Evolutionary conservation across 1,284 basidiomycete genomes (phyloP), one percentile per base, ranked within the genome.

Genomic region (Golubevia pallescens): DNA sequence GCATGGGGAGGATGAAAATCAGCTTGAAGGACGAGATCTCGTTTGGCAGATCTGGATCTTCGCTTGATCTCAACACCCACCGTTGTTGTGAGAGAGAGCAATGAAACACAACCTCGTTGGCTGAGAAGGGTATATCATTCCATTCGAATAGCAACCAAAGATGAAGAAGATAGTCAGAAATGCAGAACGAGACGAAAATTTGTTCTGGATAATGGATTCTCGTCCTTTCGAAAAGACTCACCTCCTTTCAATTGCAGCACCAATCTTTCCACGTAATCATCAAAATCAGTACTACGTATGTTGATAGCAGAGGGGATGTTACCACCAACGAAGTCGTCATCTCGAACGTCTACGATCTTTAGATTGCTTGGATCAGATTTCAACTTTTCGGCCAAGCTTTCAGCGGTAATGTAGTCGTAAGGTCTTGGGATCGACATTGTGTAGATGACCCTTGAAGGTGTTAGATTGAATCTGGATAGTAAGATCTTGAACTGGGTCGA

Each of bases 311-410:
- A 70, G 3, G 71, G 65, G 56, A 84, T 83, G 68, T 83, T 74
- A 8, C 82, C 82, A 23, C 82, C 82, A 48, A 73, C 80, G 28
- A 80, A 84, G 57, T 84, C 82, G 65, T 83, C 82, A 61, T 84
- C 82, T 70, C 42, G 42, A 16, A 48, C 42, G 42, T 48, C 42
- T 10, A 48, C 16, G 42, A 48, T 48, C 42, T 48, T 48, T 10
- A 48, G 8, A 16, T 48, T 48, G 8, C 16, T 48, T 48, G 10
- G 10, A 48, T 48, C 42, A 13, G 8, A 16, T 48, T 48, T 48
- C 42, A 48, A 48, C 42, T 48, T 48, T 48, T 48, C 42, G 8
- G 42, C 42, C 42, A 48, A 16, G 42, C 42, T 48, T 48, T 48
- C 42, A 13, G 42, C 42, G 16, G 42, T 13, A 16, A 48, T 48